These are phyloP conservation scores for Podospora pseudocomata DNA, from an alignment of 495 filamentous ascomycete species.

Conservation along the genomic window DNA sequence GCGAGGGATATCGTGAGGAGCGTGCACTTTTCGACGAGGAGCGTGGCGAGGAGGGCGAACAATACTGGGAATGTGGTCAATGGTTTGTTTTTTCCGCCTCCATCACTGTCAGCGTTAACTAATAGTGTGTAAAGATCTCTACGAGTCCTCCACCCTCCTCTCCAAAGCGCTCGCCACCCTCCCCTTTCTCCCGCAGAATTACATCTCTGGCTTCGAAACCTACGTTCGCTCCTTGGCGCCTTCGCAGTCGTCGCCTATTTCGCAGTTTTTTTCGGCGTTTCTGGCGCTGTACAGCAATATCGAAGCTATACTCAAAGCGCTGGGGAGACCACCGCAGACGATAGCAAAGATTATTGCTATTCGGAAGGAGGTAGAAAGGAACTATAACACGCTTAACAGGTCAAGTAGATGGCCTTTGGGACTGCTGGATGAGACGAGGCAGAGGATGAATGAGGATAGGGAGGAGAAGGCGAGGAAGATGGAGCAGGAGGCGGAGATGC, in stretches of 20 bases:
- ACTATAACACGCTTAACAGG: constrained; percentile 66
- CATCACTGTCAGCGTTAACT: constrained; percentile 36
- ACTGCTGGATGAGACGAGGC: constrained; percentile 83
- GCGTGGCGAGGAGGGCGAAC: constrained; percentile 68
- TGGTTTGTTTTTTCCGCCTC: constrained; percentile 46
- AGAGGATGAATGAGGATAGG: constrained; percentile 73
- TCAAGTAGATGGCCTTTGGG: constrained; percentile 75
- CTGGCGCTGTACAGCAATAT: constrained; percentile 74
- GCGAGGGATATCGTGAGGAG: constrained; percentile 83
- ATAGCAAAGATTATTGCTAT: constrained; percentile 65
- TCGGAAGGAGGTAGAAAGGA: constrained; percentile 68
- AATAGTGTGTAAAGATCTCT: constrained; percentile 55
- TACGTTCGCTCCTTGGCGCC: constrained; percentile 66
- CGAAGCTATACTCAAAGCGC: constrained; percentile 71
- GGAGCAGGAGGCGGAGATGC: constrained; percentile 58
- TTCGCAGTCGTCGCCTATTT: constrained; percentile 68
- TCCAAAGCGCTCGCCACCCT: constrained; percentile 57
- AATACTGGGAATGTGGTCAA: constrained; percentile 51
- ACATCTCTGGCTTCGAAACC: constrained; percentile 67
- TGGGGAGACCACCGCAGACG: constrained; percentile 75
- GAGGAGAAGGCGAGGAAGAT: constrained; percentile 66
- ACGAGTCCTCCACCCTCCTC: constrained; percentile 61
- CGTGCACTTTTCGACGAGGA: constrained; percentile 76
- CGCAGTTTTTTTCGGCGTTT: constrained; percentile 68
- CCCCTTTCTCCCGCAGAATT: constrained; percentile 60